A percentile compares a stretch with the other conserved stretches of the same genome.
phyloP scores from a whole-genome alignment of 2,329 filamentous ascomycete genomes.

The Sarocladiaceae sp. region DNA sequence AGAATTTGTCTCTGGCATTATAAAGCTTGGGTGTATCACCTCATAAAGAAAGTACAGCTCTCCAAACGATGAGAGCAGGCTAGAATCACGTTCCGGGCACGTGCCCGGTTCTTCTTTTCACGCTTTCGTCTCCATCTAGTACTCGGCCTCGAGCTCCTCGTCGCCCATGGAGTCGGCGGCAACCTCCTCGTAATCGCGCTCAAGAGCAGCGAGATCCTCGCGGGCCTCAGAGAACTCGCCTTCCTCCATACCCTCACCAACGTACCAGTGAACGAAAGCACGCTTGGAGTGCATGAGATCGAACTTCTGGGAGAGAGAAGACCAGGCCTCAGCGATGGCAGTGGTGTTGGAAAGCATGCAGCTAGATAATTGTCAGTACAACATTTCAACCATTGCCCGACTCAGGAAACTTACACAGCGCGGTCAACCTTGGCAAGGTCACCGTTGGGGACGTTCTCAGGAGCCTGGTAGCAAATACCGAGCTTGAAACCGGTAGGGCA shows the following conservation, averaged over 20 bases:
- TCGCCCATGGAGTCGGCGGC: slow-evolving; percentile 88
- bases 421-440: slow-evolving; percentile 97
- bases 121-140: slow-evolving; percentile 33
- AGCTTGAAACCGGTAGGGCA: slow-evolving; percentile 99
- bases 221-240: slow-evolving; percentile 99
- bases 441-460: slow-evolving; percentile 91
- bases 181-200: slow-evolving; percentile 99
- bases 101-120: slow-evolving; percentile 4
- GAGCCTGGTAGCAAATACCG: slow-evolving; percentile 99
- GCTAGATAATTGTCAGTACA: slow-evolving; percentile 37
- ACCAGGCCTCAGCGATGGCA: slow-evolving; percentile 97
- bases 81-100: slow-evolving; percentile 17
- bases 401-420: slow-evolving; percentile 70
- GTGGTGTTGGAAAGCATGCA: slow-evolving; percentile 99
- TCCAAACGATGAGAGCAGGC: slow-evolving; percentile 25
- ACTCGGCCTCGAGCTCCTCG: slow-evolving; percentile 86
- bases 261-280: slow-evolving; percentile 99
- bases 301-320: slow-evolving; percentile 94
- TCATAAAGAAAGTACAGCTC: slow-evolving; percentile 35
- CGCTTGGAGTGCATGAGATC: slow-evolving; percentile 99
- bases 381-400: neutral
- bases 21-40: slow-evolving; percentile 31
- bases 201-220: slow-evolving; percentile 95
- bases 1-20: slow-evolving; percentile 24
- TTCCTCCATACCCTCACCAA: slow-evolving; percentile 99